phyloP scores from a whole-genome alignment of 2,329 filamentous ascomycete species.

The Colletotrichum gloeosporioides region DNA sequence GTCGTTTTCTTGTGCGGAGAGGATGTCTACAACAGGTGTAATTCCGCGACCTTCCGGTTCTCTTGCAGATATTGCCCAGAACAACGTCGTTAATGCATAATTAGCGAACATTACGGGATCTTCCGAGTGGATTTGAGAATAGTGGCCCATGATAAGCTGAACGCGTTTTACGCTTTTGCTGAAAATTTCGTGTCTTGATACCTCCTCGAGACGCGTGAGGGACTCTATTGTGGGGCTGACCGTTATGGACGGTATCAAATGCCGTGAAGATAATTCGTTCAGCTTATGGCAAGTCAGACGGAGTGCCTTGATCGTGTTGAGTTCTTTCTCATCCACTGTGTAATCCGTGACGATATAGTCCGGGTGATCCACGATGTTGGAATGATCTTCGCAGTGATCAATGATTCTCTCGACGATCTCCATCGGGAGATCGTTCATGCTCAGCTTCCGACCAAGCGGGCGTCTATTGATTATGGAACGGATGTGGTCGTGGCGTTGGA shows the following conservation, averaged over 20 bases:
- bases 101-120: too few species aligned
- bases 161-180: neutral
- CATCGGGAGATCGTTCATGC: neutral
- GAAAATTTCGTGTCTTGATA: neutral
- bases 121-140: too few species aligned
- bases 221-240: neutral
- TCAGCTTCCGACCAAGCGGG: neutral
- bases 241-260: neutral
- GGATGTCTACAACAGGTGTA: too few species aligned
- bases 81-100: too few species aligned
- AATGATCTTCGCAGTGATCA: neutral
- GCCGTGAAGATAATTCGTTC: neutral
- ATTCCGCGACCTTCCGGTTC: too few species aligned
- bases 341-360: rapidly evolving
- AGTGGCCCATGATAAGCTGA: neutral
- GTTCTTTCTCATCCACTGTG: neutral
- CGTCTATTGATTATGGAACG: neutral
- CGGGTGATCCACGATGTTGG: neutral
- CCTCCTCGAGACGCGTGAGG: neutral
- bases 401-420: neutral
- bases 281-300: neutral
- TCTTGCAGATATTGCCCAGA: too few species aligned
- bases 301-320: neutral
- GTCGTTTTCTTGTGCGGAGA: too few species aligned
- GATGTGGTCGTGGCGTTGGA: neutral